phyloP scores from a whole-genome alignment of 192 early-diverging fungal genomes.

The Podila clonocystis region DNA sequence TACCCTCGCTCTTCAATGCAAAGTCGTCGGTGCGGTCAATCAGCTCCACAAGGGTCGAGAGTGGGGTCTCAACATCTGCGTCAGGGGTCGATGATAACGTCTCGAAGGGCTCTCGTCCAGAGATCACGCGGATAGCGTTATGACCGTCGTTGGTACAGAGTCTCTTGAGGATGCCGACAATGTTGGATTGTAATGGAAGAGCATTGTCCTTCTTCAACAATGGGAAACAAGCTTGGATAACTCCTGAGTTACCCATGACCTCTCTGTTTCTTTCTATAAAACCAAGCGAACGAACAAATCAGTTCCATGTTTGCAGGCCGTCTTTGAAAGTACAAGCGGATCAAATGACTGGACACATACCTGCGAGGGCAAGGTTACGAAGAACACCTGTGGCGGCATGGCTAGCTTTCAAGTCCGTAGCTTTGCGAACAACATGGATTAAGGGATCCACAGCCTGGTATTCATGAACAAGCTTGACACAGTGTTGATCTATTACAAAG shows the following conservation, averaged over 20 bases:
- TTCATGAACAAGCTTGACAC: constrained; percentile 67
- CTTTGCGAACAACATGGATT: constrained; percentile 59
- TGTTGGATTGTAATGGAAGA: constrained; percentile 61
- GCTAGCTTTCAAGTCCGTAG: constrained; percentile 57
- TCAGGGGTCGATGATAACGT: constrained; percentile 27
- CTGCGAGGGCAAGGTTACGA: constrained; percentile 74
- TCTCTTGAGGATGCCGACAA: constrained; percentile 65
- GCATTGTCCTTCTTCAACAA: constrained; percentile 62
- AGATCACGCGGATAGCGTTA: constrained; percentile 29
- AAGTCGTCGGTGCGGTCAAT: constrained; percentile 61
- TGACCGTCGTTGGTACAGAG: constrained; percentile 55
- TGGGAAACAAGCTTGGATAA: constrained; percentile 55
- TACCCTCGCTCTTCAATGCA: constrained; percentile 62
- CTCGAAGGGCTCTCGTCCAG: constrained; percentile 47
- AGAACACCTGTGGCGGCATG: constrained; percentile 74
- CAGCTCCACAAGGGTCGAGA: constrained; percentile 50
- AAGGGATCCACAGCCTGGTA: constrained; percentile 63
- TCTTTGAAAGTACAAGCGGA: background rate
- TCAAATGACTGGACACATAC: constrained; percentile 12
- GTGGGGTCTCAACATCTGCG: constrained; percentile 30
- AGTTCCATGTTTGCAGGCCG: background rate
- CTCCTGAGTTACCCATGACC: constrained; percentile 57
- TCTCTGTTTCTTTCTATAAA: constrained; percentile 56
- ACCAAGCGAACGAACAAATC: background rate
- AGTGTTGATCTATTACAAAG: constrained; percentile 64